Evolutionary conservation across 768 basidiomycete species (phyloP), one percentile per base, ranked within the genome.

Genomic region (Mycena leptocephala): DNA sequence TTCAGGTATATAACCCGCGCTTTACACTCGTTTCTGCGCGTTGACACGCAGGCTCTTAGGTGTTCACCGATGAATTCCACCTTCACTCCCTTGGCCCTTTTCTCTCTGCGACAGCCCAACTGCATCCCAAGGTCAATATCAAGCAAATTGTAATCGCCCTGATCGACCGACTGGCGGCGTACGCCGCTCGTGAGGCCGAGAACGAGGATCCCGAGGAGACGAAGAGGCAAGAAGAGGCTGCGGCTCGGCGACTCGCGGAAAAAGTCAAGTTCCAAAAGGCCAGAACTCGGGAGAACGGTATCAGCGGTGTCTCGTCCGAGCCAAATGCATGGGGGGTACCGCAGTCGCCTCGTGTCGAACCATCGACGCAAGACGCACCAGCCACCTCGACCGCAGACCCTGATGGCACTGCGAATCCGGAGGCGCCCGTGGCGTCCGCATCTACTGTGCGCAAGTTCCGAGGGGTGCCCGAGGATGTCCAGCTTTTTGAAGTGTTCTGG

Each of bases 31-130:
- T 70, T 26, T 16, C 7, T 24, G 28, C 35, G 5, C 41, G 37
- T 39, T 56, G 39, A 59, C 35, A 33, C 32, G 67, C 30, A 24
- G n/a, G 26, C 18, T n/a, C 37, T 18, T 78, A 97, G 96, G 98
- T 99, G 22, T 99, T 99, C 85, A 97, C 98, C 14, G 97, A 99
- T 84, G 98, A 99, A 83, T 99, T 99, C 86, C 98, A 99, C 81
- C 91, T 99, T 0, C 95, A 98, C 81, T 94, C 96, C 0, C 93
- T 99, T n/a, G 95, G 95, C 0, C 96, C 96, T 0, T 99, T 99
- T 92, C 92, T 99, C 30, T 95, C 95, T 11, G 97, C 98, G 0
- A 98, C 97, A 0, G 97, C 98, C 0, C 97, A 97, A 78, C 90
- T 99, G 3, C 98, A 99, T 83, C 97, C 97, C 63, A 96, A 98